A percentile compares a stretch with the other conserved stretches of the same genome.
Conservation (phyloP, 1,139 yeast genomes). For the Sugiyamaella pinicola region DNA sequence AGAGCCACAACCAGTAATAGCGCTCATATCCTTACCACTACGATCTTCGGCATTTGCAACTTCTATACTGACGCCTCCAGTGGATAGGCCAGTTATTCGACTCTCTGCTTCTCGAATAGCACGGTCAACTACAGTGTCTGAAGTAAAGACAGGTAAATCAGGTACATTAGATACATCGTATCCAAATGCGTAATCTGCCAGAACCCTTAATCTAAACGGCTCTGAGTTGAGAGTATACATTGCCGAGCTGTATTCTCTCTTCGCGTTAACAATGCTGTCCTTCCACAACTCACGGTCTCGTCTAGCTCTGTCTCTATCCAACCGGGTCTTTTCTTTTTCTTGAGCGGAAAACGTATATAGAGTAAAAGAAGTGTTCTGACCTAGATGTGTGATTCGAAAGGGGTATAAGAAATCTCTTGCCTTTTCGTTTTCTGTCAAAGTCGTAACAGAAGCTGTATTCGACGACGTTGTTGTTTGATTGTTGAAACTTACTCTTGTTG, state of each 20-base stretch:
- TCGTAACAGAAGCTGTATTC: conserved; percentile 22
- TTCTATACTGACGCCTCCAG: neutral
- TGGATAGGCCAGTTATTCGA: neutral
- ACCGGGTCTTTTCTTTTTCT: conserved; percentile 1
- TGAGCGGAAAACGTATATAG: conserved; percentile 55
- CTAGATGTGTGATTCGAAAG: conserved; percentile 53
- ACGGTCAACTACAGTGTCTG: conserved; percentile 63
- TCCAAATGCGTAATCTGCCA: conserved; percentile 66
- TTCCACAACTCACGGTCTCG: conserved; percentile 66
- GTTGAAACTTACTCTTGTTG: conserved; percentile 19
- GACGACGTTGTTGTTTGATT: conserved; percentile 15
- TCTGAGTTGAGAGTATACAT: conserved; percentile 44
- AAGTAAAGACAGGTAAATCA: conserved; percentile 61
- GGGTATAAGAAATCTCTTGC: conserved; percentile 43
- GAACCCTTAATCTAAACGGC: conserved; percentile 56
- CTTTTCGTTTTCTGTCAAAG: conserved; percentile 31
- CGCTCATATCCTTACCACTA: neutral
- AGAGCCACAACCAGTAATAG: neutral
- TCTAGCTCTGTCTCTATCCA: conserved; percentile 2
- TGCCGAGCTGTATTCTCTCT: conserved; percentile 53
- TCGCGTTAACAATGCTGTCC: conserved; percentile 55
- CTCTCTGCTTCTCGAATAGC: conserved; percentile 40
- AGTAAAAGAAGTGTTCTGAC: conserved; percentile 56
- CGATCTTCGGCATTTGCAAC: conserved; percentile 1
- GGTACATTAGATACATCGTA: conserved; percentile 57